A percentile compares a stretch with the other conserved stretches of the same genome.
These are phyloP conservation scores for Ananas comosus DNA, from an alignment of 176 grass and related monocot species.

Conservation along the genomic window DNA sequence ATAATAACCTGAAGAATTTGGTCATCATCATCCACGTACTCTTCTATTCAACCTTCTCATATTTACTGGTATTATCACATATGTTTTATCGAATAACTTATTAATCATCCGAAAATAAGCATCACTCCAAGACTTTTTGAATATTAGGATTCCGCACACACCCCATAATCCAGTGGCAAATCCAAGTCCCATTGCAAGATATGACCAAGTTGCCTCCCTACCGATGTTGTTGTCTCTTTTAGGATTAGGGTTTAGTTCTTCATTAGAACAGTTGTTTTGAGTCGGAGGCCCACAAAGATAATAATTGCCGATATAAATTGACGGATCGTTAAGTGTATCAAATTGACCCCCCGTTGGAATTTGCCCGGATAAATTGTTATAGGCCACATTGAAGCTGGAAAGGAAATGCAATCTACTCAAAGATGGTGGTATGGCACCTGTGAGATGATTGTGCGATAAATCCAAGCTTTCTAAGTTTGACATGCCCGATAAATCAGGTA, in stretches of 20 bases:
- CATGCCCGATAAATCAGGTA: not conserved
- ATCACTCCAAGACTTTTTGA: not conserved
- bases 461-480: not conserved
- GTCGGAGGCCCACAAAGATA: slow-evolving; percentile 11
- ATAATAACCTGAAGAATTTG: not conserved
- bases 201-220: not conserved
- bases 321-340: slow-evolving; percentile 1
- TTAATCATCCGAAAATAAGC: slow-evolving; percentile 6
- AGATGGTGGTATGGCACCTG: no score
- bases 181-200: not conserved
- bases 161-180: slow-evolving; percentile 5
- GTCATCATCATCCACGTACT: not conserved
- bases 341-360: not conserved
- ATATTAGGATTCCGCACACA: slow-evolving; percentile 2
- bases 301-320: slow-evolving; percentile 10
- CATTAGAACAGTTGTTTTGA: slow-evolving; percentile 3
- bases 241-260: not conserved
- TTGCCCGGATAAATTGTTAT: not conserved
- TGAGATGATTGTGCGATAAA: not conserved
- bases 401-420: no score
- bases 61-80: not conserved
- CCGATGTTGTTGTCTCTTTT: not conserved
- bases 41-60: not conserved
- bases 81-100: not conserved
- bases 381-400: not conserved